phyloP scores from a whole-genome alignment of 2,329 filamentous ascomycete genomes.

The Elsinoe australis region DNA sequence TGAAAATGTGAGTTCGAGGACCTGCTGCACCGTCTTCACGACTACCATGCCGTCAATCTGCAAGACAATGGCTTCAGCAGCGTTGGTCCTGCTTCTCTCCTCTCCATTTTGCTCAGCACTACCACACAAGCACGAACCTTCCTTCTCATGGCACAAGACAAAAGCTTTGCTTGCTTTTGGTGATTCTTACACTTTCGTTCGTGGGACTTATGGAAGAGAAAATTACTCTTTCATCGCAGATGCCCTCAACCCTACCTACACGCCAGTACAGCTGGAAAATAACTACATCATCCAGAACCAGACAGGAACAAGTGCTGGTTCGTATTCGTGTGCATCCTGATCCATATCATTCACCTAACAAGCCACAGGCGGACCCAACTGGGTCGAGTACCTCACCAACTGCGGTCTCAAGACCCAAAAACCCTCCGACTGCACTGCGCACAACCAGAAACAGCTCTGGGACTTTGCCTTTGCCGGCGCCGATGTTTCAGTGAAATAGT shows the following conservation, averaged over 20 bases:
- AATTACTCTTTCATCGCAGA: constrained; percentile 52
- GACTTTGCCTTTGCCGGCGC: constrained; percentile 51
- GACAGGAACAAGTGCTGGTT: constrained; percentile 10
- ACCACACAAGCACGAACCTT: background rate
- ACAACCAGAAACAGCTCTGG: constrained; percentile 43
- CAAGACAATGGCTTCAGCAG: too few species aligned
- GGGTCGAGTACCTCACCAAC: constrained; percentile 47
- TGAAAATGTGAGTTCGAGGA: too few species aligned
- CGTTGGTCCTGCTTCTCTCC: too few species aligned
- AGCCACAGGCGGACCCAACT: constrained; percentile 48
- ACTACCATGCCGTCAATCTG: too few species aligned
- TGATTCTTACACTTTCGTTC: constrained; percentile 47
- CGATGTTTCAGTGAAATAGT: constrained; percentile 41
- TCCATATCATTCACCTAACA: constrained; percentile 31
- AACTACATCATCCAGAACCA: constrained; percentile 47
- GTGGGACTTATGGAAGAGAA: constrained; percentile 45
- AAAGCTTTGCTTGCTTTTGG: constrained; percentile 38
- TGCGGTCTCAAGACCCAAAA: constrained; percentile 43
- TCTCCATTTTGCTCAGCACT: background rate
- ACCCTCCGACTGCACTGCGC: constrained; percentile 28
- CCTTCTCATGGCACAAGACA: constrained; percentile 9
- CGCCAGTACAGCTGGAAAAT: constrained; percentile 37
- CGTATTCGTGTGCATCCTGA: background rate
- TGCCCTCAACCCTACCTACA: constrained; percentile 41
- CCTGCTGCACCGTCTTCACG: too few species aligned